These are phyloP conservation scores for Cordyceps farinosa DNA, from an alignment of 2,329 filamentous ascomycete genomes.

Conservation along the genomic window DNA sequence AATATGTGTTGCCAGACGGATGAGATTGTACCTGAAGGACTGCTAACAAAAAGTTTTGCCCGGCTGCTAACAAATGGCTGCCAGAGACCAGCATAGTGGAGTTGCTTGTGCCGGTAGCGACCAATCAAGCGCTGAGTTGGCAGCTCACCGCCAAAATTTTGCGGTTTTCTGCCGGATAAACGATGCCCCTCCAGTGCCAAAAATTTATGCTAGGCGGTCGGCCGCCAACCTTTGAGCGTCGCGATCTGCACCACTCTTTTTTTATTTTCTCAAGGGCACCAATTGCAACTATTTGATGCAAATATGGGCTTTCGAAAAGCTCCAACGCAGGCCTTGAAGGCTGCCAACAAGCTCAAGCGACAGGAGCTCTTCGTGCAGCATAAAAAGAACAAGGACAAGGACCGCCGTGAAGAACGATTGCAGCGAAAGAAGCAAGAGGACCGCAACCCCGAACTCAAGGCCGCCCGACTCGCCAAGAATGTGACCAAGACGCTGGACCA, in stretches of 20 bases:
- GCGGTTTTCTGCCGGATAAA: constrained; percentile 31
- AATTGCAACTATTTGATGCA: constrained; percentile 6
- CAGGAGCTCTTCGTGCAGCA: constrained; percentile 74
- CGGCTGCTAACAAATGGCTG: not conserved
- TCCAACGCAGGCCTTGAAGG: constrained; percentile 39
- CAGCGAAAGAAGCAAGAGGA: constrained; percentile 80
- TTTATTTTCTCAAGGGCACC: not conserved
- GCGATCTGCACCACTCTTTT: not conserved
- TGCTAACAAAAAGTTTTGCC: constrained; percentile 18
- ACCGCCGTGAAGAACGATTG: constrained; percentile 73
- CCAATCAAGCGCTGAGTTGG: constrained; percentile 23
- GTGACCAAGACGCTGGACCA: constrained; percentile 77
- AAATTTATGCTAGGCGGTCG: constrained; percentile 16
- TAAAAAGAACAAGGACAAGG: constrained; percentile 72
- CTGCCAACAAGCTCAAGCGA: constrained; percentile 75
- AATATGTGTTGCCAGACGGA: not conserved
- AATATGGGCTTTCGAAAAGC: constrained; percentile 36
- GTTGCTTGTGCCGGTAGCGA: constrained; percentile 7
- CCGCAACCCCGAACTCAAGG: constrained; percentile 72
- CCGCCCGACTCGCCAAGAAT: constrained; percentile 71
- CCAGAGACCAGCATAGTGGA: constrained; percentile 8
- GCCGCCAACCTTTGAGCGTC: constrained; percentile 13
- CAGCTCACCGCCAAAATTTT: constrained; percentile 39
- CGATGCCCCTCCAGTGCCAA: constrained; percentile 20
- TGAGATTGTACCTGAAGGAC: not conserved